A percentile compares a stretch with the other conserved stretches of the same genome.
phyloP scores from a whole-genome alignment of 768 basidiomycete genomes.

The Mrakia gelida region DNA sequence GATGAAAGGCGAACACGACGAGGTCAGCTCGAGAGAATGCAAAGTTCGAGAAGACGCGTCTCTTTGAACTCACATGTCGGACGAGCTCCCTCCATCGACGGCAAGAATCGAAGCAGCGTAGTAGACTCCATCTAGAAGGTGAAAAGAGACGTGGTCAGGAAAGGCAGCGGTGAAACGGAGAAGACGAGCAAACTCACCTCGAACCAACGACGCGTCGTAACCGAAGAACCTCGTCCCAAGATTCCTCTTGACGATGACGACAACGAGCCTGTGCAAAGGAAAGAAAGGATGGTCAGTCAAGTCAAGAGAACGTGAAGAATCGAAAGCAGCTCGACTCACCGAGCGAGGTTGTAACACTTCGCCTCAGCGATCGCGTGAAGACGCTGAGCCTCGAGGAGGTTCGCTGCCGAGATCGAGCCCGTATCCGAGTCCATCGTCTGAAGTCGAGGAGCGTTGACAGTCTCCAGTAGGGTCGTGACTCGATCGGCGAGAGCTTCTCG shows the following conservation, averaged over 20 bases:
- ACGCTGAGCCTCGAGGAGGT: slow-evolving; percentile 41
- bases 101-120: slow-evolving; percentile 76
- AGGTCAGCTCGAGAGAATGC: slow-evolving; percentile 25
- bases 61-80: slow-evolving; percentile 46
- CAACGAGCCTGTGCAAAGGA: slow-evolving; percentile 44
- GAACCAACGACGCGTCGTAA: slow-evolving; percentile 79
- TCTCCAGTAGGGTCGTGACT: slow-evolving; percentile 37
- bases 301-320: neutral
- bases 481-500: slow-evolving; percentile 73
- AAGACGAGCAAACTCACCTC: slow-evolving; percentile 38
- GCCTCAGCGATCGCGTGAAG: slow-evolving; percentile 50
- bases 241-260: slow-evolving; percentile 52
- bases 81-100: slow-evolving; percentile 52
- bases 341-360: slow-evolving; percentile 51
- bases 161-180: neutral
- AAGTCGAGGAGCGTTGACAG: slow-evolving; percentile 5
- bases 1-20: neutral
- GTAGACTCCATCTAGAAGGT: slow-evolving; percentile 67
- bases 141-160: neutral
- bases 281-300: no score
- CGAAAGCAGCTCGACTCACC: neutral
- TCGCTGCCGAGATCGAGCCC: slow-evolving; percentile 32
- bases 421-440: neutral
- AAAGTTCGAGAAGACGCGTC: slow-evolving; percentile 32
- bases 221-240: slow-evolving; percentile 63